Percentiles rank a stretch among this genome's conserved stretches.
phyloP scores from a whole-genome alignment of 2,329 filamentous ascomycete genomes.

The Cladophialophora bantiana region DNA sequence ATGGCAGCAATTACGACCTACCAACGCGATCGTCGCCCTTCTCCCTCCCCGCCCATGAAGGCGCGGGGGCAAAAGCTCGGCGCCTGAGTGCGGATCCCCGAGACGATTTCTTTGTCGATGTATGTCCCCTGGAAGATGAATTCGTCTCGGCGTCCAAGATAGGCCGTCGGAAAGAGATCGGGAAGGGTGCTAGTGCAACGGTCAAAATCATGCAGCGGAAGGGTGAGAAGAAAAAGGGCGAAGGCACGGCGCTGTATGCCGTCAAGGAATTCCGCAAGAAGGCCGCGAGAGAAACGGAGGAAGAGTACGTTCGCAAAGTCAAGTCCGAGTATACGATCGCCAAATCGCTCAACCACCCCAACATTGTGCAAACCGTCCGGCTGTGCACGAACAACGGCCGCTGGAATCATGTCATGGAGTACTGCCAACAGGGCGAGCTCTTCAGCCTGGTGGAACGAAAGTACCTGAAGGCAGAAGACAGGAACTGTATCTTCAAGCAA shows the following conservation, averaged over 20 bases:
- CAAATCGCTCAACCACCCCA: slow-evolving; percentile 83
- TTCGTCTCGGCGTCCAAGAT: slow-evolving; percentile 75
- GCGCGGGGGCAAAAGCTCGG: slow-evolving; percentile 79
- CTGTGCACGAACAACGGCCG: slow-evolving; percentile 76
- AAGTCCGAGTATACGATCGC: slow-evolving; percentile 90
- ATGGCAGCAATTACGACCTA: slow-evolving; percentile 23
- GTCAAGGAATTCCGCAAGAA: slow-evolving; percentile 87
- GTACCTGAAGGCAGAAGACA: slow-evolving; percentile 72
- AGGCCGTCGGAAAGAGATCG: slow-evolving; percentile 75
- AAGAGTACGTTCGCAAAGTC: slow-evolving; percentile 86
- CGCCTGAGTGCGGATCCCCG: slow-evolving; percentile 76
- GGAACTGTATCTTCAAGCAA: slow-evolving; percentile 88
- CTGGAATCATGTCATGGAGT: slow-evolving; percentile 95
- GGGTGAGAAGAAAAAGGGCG: slow-evolving; percentile 62
- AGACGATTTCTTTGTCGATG: slow-evolving; percentile 76
- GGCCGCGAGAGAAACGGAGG: slow-evolving; percentile 70
- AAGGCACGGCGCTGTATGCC: slow-evolving; percentile 67
- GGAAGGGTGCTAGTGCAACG: slow-evolving; percentile 81
- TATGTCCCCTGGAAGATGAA: slow-evolving; percentile 71
- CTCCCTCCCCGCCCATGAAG: slow-evolving; percentile 68
- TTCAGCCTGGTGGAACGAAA: slow-evolving; percentile 76
- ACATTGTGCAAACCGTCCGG: slow-evolving; percentile 80
- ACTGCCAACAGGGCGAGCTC: slow-evolving; percentile 81
- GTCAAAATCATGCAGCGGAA: slow-evolving; percentile 81
- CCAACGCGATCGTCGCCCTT: slow-evolving; percentile 37